phyloP scores from a whole-genome alignment of 1,284 basidiomycete genomes.

The Cryptococcus floricola region DNA sequence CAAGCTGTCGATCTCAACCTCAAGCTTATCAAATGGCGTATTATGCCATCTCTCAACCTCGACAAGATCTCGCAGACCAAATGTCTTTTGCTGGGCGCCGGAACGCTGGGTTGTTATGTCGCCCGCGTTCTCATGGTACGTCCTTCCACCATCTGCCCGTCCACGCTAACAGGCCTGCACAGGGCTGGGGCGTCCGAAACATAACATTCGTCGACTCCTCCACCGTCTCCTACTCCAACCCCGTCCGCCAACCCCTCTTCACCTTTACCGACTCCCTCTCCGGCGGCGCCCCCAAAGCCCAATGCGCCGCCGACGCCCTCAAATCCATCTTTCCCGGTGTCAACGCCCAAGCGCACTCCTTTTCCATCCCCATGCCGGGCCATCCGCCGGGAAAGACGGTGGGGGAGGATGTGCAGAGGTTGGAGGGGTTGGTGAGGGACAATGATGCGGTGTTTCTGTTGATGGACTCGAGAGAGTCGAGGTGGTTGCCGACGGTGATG shows the following conservation, averaged over 20 bases:
- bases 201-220: conserved; percentile 91
- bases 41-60: conserved; percentile 81
- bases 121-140: conserved; percentile 79
- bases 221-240: conserved; percentile 91
- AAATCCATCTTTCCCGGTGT: conserved; percentile 89
- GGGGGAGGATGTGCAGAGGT: conserved; percentile 57
- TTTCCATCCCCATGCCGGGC: conserved; percentile 95
- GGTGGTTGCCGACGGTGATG: conserved; percentile 91
- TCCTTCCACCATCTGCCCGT: conserved; percentile 1
- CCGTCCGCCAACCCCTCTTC: conserved; percentile 92
- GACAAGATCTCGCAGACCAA: conserved; percentile 76
- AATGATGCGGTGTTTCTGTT: conserved; percentile 90
- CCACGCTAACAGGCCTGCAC: not conserved
- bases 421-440: conserved; percentile 72
- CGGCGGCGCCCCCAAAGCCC: conserved; percentile 89
- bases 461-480: conserved; percentile 96
- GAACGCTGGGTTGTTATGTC: conserved; percentile 95
- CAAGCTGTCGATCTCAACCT: conserved; percentile 96
- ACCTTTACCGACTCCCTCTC: conserved; percentile 91
- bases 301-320: conserved; percentile 80
- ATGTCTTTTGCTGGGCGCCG: conserved; percentile 87
- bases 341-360: conserved; percentile 70
- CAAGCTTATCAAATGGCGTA: conserved; percentile 97
- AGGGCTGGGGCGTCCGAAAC: conserved; percentile 92
- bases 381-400: conserved; percentile 69